These are phyloP conservation scores for Nymphaea thermarum DNA, from an alignment of 164 flowering plant species.

Conservation along the genomic window DNA sequence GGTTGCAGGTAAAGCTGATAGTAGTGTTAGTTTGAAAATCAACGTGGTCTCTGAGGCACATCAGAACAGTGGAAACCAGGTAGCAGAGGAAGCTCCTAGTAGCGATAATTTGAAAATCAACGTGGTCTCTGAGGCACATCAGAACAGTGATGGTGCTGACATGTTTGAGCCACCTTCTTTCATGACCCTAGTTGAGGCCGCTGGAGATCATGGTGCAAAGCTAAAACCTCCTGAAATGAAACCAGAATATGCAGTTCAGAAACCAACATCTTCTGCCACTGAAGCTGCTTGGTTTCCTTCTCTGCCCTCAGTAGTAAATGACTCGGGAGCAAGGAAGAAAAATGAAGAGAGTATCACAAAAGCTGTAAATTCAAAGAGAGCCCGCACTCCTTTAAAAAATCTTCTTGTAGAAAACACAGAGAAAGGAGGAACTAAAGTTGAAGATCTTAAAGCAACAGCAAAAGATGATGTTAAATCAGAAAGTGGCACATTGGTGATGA, in stretches of 20 bases:
- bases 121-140: constrained; percentile 8
- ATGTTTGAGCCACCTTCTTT: constrained; percentile 52
- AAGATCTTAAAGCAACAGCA: no score
- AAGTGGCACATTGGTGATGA: background rate
- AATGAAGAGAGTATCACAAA: constrained; percentile 64
- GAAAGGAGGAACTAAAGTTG: background rate
- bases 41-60: constrained; percentile 8
- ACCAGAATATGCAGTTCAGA: constrained; percentile 17
- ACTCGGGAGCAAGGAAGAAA: constrained; percentile 53
- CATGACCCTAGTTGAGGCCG: constrained; percentile 45
- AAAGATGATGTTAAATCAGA: no score
- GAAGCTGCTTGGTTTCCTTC: constrained; percentile 56
- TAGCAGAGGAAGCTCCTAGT: constrained; percentile 7
- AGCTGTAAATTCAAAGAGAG: constrained; percentile 48
- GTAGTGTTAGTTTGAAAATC: constrained; percentile 5
- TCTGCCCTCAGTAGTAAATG: constrained; percentile 24
- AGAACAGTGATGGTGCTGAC: constrained; percentile 19
- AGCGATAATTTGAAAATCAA: constrained; percentile 5
- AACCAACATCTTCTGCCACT: constrained; percentile 14
- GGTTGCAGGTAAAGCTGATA: constrained; percentile 4
- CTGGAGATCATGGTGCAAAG: constrained; percentile 3
- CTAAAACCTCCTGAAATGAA: constrained; percentile 23
- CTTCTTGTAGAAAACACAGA: constrained; percentile 44
- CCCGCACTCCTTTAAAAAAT: constrained; percentile 48
- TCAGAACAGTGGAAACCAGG: background rate